phyloP scores from a whole-genome alignment of 2,329 filamentous ascomycete species.

The Exophiala sideris region DNA sequence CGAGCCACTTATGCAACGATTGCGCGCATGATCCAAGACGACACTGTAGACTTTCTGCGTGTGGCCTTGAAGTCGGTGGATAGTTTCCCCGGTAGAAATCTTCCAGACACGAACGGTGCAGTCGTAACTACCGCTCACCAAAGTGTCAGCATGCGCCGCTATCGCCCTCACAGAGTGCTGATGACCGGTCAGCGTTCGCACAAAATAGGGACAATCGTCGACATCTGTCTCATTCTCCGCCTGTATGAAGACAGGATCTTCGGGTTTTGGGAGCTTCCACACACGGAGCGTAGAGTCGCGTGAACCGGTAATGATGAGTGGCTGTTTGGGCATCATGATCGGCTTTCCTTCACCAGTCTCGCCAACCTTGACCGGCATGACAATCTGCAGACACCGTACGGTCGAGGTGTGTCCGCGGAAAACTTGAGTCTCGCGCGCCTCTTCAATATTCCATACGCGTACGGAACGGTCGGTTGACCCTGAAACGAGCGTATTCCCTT shows the following conservation, averaged over 20 bases:
- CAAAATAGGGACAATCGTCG: constrained; percentile 88
- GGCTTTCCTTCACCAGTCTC: constrained; percentile 66
- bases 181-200: constrained; percentile 81
- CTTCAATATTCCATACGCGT: constrained; percentile 98
- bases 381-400: constrained; percentile 89
- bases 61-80: constrained; percentile 83
- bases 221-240: constrained; percentile 68
- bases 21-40: constrained; percentile 84
- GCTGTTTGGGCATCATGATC: constrained; percentile 89
- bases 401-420: constrained; percentile 98
- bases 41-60: constrained; percentile 95
- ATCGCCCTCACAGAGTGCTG: constrained; percentile 93
- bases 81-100: constrained; percentile 86
- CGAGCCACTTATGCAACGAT: constrained; percentile 93
- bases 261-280: constrained; percentile 84
- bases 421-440: constrained; percentile 85
- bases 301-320: constrained; percentile 94
- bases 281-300: constrained; percentile 90
- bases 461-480: constrained; percentile 95
- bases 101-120: constrained; percentile 94
- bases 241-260: constrained; percentile 74
- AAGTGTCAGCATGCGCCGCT: constrained; percentile 86
- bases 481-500: constrained; percentile 91
- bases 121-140: constrained; percentile 98
- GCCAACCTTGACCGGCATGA: constrained; percentile 79